phyloP scores from a whole-genome alignment of 2,329 filamentous ascomycete species.

The Bipolaris cookei region DNA sequence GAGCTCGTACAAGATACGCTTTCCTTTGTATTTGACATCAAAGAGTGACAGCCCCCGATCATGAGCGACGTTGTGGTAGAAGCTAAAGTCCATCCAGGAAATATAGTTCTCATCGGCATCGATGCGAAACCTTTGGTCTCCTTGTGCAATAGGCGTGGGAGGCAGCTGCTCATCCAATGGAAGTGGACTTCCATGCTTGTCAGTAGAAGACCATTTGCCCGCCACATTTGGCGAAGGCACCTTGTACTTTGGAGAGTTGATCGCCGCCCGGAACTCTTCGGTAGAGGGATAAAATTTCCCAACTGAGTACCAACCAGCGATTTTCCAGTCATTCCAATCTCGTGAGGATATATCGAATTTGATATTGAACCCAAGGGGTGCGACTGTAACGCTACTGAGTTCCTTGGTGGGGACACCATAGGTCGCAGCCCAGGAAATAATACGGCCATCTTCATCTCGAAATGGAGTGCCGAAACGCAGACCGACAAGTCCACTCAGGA shows the following conservation, averaged over 20 bases:
- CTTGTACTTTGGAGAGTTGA: slow-evolving; percentile 53
- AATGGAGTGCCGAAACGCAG: slow-evolving; percentile 38
- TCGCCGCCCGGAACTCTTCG: slow-evolving; percentile 56
- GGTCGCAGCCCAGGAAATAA: slow-evolving; percentile 59
- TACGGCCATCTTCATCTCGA: slow-evolving; percentile 46
- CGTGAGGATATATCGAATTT: slow-evolving; percentile 58
- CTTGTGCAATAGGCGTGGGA: slow-evolving; percentile 56
- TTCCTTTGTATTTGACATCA: slow-evolving; percentile 62
- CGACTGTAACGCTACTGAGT: slow-evolving; percentile 54
- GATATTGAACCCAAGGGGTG: slow-evolving; percentile 55
- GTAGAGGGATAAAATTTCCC: slow-evolving; percentile 60
- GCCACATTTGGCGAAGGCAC: slow-evolving; percentile 57
- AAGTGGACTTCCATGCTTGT: slow-evolving; percentile 49
- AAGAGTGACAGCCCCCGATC: slow-evolving; percentile 59
- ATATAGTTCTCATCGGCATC: slow-evolving; percentile 55
- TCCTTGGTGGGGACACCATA: slow-evolving; percentile 48
- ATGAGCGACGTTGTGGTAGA: slow-evolving; percentile 59
- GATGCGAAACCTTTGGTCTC: slow-evolving; percentile 52
- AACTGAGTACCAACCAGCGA: slow-evolving; percentile 62
- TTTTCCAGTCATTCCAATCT: slow-evolving; percentile 58
- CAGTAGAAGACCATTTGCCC: slow-evolving; percentile 56
- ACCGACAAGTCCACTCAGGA: slow-evolving; percentile 22
- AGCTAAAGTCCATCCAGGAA: slow-evolving; percentile 60
- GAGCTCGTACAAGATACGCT: slow-evolving; percentile 63
- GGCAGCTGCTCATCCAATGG: slow-evolving; percentile 61